phyloP scores from a whole-genome alignment of 208 protist species.

The Novymonas esmeraldas region DNA sequence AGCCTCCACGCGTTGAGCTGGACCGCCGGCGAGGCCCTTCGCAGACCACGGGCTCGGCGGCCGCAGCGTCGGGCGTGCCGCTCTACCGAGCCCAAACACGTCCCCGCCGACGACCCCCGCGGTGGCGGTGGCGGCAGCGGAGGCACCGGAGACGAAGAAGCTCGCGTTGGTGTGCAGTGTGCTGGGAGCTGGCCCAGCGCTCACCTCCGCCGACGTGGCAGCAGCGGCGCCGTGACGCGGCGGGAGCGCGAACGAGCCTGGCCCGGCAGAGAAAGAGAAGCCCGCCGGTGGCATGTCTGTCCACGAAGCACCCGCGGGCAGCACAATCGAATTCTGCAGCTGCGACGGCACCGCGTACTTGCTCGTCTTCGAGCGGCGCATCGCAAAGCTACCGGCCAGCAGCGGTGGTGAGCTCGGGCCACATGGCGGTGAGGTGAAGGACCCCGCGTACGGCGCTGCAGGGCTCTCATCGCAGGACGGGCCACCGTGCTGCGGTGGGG shows the following conservation, averaged over 20 bases:
- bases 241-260: neutral
- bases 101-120: neutral
- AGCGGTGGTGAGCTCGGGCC: no score
- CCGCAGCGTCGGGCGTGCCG: neutral
- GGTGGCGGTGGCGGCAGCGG: neutral
- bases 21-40: neutral
- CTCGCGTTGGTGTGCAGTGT: neutral
- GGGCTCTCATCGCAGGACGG: no score
- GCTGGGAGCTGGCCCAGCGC: neutral
- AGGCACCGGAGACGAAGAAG: no score
- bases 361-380: no score
- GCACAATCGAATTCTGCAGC: no score
- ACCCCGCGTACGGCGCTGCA: no score
- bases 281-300: neutral
- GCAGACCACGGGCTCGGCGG: neutral
- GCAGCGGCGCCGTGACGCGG: neutral
- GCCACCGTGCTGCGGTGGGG: no score
- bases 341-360: no score
- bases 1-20: no score
- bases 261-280: no score
- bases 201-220: neutral
- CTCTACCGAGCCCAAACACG: conserved; percentile 21
- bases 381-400: no score
- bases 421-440: no score
- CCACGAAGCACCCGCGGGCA: neutral